Base-by-base conservation (phyloP, 257 asterid genomes). In the Marsdenia floribunda region DNA sequence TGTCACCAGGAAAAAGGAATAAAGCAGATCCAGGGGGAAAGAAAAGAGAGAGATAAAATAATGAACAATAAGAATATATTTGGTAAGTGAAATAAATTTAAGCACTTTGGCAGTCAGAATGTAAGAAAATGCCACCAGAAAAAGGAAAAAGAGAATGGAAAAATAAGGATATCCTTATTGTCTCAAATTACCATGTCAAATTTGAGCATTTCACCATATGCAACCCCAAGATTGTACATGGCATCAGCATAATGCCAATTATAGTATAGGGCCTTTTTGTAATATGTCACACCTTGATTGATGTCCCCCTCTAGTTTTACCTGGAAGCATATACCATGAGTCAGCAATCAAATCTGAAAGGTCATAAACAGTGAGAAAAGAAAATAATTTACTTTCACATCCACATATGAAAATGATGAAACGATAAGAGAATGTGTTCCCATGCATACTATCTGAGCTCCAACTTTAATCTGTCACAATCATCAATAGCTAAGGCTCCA, bases 171-270 rank as follows among this genome's bases (percentile, higher is more conserved):
- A 65, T 70, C 37, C 6, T 2, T 6, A 9, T 16, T 40, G 66
- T 55, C 70, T 44, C 22, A 38, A 61, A 70, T 71, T 68, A 95
- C 99, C 99, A 89, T 95, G 87, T 95, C 99, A 86, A 95, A 92
- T 82, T 89, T 88, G 85, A 95, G 92, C 98, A 92, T 93, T 88
- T 95, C 99, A 86, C 98, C 98, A 87, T 95, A 95, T 57, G 99
- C 99, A 82, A 95, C 99, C 10, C 99, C 99, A 75, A 95, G 90
- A 85, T 95, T 95, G 86, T 95, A 95, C 99, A 95, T 90, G 76
- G 99, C 99, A 87, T 95, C 99, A 76, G 99, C 98, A 78, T 95
- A 95, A 78, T 92, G 99, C 98, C 98, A 95, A 77, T 95, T 95
- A 80, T 92, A 95, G 83, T 80, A 89, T 46, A 95, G 90, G 65